Evolutionary conservation across 352 stramenopile genomes (phyloP).

Genomic region (Phytophthora sp.): DNA sequence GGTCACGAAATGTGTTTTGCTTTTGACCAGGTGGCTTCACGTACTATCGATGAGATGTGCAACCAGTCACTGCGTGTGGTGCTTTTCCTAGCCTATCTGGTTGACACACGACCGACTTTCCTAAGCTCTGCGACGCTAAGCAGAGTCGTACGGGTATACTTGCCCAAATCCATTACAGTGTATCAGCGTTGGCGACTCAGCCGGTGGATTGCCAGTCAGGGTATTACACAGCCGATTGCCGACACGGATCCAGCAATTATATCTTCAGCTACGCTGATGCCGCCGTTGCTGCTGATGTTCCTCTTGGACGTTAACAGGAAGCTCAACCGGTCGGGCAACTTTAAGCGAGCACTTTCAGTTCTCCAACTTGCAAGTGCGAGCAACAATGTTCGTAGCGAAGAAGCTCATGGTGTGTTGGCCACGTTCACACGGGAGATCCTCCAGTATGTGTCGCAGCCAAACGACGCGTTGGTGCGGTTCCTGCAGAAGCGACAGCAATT

Average conservation of each 20-base stretch:
- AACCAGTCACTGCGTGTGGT: constrained; percentile 65
- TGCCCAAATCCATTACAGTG: constrained; percentile 67
- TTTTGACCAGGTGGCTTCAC: constrained; percentile 60
- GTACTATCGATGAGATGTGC: constrained; percentile 73
- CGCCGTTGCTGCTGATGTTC: constrained; percentile 70
- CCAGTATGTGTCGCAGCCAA: constrained; percentile 59
- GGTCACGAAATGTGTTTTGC: constrained; percentile 63
- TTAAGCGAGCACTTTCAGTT: constrained; percentile 64
- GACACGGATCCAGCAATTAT: constrained; percentile 47
- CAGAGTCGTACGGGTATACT: constrained; percentile 46
- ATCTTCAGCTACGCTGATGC: constrained; percentile 57
- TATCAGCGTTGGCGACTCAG: constrained; percentile 81
- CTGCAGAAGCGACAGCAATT: constrained; percentile 76
- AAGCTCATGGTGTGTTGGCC: constrained; percentile 57
- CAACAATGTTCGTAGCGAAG: constrained; percentile 55
- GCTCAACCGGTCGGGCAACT: constrained; percentile 48
- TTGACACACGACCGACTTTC: constrained; percentile 63
- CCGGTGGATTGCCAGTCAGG: constrained; percentile 63
- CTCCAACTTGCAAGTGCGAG: constrained; percentile 42
- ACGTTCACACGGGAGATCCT: constrained; percentile 66
- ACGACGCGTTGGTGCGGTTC: constrained; percentile 59
- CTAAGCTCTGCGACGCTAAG: constrained; percentile 47
- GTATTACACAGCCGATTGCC: constrained; percentile 49
- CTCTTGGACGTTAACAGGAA: constrained; percentile 60
- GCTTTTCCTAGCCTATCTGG: constrained; percentile 67